A percentile compares a stretch with the other conserved stretches of the same genome.
Evolutionary conservation across 2,329 filamentous ascomycete species (phyloP).

Genomic region (Aspergillus udagawae): DNA sequence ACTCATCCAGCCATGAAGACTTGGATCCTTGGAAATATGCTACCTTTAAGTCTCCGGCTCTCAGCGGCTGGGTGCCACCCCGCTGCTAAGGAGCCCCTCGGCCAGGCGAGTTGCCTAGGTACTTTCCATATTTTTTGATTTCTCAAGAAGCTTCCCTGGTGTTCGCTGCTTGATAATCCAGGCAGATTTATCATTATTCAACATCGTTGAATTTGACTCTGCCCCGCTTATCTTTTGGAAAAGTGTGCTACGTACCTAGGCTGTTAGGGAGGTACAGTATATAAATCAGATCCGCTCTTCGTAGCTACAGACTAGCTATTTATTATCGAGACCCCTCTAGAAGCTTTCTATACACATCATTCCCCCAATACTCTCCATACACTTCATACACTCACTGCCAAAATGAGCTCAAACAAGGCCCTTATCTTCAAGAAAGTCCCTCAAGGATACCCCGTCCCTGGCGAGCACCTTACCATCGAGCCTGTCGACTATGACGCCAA

Average conservation of each 20-base stretch:
- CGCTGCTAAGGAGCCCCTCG: neutral
- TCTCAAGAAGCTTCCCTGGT: constrained; percentile 26
- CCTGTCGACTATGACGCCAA: constrained; percentile 61
- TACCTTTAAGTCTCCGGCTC: neutral
- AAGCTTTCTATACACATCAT: too few species aligned
- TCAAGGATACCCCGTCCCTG: constrained; percentile 61
- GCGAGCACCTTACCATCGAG: constrained; percentile 67
- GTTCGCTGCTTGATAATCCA: constrained; percentile 21
- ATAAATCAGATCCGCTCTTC: neutral
- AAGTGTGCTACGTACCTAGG: neutral
- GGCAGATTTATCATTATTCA: constrained; percentile 1
- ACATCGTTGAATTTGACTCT: constrained; percentile 1
- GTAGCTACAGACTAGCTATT: neutral
- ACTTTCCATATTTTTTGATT: neutral
- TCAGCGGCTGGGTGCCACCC: neutral
- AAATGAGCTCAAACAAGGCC: constrained; percentile 60
- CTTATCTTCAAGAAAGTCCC: constrained; percentile 71
- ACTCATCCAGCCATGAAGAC: neutral
- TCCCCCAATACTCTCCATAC: neutral
- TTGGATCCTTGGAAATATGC: neutral
- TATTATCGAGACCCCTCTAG: neutral
- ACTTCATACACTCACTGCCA: constrained; percentile 7
- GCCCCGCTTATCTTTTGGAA: constrained; percentile 15
- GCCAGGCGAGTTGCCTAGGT: neutral
- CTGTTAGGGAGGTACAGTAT: neutral